Base-by-base conservation (phyloP, 202 grass and related monocot genomes). In the Brachypodium distachyon region DNA sequence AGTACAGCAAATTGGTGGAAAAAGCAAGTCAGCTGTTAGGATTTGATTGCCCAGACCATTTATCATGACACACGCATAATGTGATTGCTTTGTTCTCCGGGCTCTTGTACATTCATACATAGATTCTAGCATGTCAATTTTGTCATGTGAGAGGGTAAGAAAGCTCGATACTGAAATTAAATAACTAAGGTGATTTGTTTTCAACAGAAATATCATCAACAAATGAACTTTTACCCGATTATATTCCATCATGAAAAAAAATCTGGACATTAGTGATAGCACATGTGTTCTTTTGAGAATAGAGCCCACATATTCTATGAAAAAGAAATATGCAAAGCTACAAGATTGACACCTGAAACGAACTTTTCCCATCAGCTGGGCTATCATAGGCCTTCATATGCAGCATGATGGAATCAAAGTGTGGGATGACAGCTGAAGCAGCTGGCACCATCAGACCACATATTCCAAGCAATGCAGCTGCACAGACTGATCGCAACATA, bases 361-460 rank as follows among this genome's bases (percentile, higher is more conserved):
- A 92, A 77, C 91, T 92, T 90, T 98, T 98, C 51, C 95, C 91
- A 84, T 98, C 95, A 74, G 74, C 89, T 76, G 91, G 95, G 79
- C 95, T 98, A 61, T 98, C 95, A 78, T 94, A 98, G 52, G 91
- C 64, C 80, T 98, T 98, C 84, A 94, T 94, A 83, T 95, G 95
- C 73, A 98, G 83, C 91, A 98, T 98, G 79, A 98, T 86, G 46
- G 87, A 90, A 78, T 92, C 91, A 63, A 94, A 98, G 82, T 88
- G 79, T 70, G 91, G 91, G 55, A 98, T 90, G 58, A 74, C 40
- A 65, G 91, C 89, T 42, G 89, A 94, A 82, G 80, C 77, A 78
- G 89, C 89, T 70, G 95, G 91, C 80, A 98, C 95, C 95, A 98
- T 98, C 78, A 98, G 80, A 50, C 95, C 95, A 82, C 95, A 94